Conservation (phyloP, 2,329 filamentous ascomycete genomes). For the Diaporthe batatas region DNA sequence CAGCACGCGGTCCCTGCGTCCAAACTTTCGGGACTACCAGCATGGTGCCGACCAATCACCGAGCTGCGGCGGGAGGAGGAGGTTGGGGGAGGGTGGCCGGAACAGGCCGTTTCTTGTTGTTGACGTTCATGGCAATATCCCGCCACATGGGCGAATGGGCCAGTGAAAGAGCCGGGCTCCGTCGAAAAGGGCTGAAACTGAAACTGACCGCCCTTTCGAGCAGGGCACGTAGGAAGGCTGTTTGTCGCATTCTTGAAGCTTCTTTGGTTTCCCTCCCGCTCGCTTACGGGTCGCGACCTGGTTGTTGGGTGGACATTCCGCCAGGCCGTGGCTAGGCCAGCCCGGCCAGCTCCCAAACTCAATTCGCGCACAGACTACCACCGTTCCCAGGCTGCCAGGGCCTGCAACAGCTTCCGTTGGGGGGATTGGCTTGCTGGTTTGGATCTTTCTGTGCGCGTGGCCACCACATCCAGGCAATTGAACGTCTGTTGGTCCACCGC, state of each 20-base stretch:
- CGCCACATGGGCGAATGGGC: slow-evolving; percentile 7
- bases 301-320: slow-evolving; percentile 31
- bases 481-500: slow-evolving; percentile 14
- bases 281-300: slow-evolving; percentile 26
- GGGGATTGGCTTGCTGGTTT: slow-evolving; percentile 7
- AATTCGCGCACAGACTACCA: slow-evolving; percentile 35
- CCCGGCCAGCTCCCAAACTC: slow-evolving; percentile 27
- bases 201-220: slow-evolving; percentile 25
- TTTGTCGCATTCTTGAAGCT: slow-evolving; percentile 31
- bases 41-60: slow-evolving; percentile 15
- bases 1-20: slow-evolving; percentile 26
- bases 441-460: slow-evolving; percentile 1
- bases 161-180: slow-evolving; percentile 14
- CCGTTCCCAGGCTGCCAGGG: slow-evolving; percentile 1
- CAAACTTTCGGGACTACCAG: slow-evolving; percentile 33
- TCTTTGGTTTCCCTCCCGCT: slow-evolving; percentile 32
- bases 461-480: slow-evolving; percentile 2
- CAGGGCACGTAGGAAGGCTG: slow-evolving; percentile 24
- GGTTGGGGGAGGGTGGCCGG: slow-evolving; percentile 6
- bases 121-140: slow-evolving; percentile 30
- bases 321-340: background rate
- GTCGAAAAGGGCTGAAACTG: slow-evolving; percentile 27
- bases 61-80: background rate
- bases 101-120: slow-evolving; percentile 6
- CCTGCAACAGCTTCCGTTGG: slow-evolving; percentile 31